Evolutionary conservation across 192 early-diverging fungal genomes (phyloP).

Genomic region (Linnemannia zychae): DNA sequence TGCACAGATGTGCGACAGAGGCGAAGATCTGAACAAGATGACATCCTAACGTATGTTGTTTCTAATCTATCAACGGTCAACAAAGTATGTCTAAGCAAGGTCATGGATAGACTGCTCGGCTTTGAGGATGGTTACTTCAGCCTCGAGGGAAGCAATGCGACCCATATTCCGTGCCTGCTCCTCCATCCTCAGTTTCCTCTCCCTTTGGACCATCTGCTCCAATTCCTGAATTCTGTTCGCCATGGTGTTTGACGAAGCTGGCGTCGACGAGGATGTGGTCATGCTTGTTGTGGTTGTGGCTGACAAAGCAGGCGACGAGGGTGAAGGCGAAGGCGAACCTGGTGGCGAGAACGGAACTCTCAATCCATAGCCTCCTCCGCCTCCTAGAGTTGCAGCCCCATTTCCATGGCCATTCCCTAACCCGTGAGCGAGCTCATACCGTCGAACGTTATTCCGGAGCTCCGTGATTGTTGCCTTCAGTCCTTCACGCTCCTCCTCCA

Average conservation of each 20-base stretch:
- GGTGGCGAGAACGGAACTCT: background rate
- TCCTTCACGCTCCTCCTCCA: constrained; percentile 48
- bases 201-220: constrained; percentile 23
- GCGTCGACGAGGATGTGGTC: background rate
- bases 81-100: too few species aligned
- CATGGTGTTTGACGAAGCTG: background rate
- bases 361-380: background rate
- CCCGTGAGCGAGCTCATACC: constrained; percentile 7
- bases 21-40: background rate
- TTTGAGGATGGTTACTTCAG: constrained; percentile 55
- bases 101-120: constrained; percentile 46
- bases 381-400: background rate
- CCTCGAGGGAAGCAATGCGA: constrained; percentile 47
- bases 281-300: background rate
- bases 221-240: constrained; percentile 30
- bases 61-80: too few species aligned
- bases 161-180: constrained; percentile 31
- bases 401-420: background rate
- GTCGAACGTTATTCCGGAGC: constrained; percentile 20
- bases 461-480: constrained; percentile 25
- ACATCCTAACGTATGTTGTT: too few species aligned
- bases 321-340: background rate
- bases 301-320: background rate
- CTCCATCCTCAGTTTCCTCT: constrained; percentile 26
- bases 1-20: background rate